phyloP scores from a whole-genome alignment of 2,329 filamentous ascomycete genomes.

The Ustilaginoidea virens region DNA sequence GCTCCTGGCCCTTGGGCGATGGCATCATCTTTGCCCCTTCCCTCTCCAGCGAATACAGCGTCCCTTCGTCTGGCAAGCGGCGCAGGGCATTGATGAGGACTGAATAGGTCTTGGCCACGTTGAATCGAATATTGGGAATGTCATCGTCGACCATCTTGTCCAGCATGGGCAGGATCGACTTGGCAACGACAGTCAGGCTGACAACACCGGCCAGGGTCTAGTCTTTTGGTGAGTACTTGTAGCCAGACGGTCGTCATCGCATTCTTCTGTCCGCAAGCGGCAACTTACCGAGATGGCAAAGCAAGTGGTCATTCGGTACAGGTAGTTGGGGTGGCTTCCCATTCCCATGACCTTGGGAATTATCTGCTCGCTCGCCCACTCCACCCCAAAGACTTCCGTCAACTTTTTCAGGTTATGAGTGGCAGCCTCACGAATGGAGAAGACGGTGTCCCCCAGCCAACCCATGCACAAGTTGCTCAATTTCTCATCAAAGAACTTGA shows the following conservation, averaged over 20 bases:
- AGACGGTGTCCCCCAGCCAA: constrained; percentile 96
- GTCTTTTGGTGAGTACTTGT: too few relatives aligned
- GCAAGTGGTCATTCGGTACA: constrained; percentile 99
- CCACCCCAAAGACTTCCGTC: constrained; percentile 94
- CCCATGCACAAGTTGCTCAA: constrained; percentile 92
- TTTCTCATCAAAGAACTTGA: constrained; percentile 98
- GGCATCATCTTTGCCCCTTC: constrained; percentile 45
- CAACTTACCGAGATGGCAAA: constrained; percentile 84
- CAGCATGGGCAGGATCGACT: constrained; percentile 89
- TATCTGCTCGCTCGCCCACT: constrained; percentile 93
- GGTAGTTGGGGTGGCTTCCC: constrained; percentile 96
- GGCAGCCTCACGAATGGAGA: constrained; percentile 93
- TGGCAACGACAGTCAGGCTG: constrained; percentile 81
- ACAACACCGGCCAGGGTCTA: constrained; percentile 93
- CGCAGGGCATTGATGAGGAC: constrained; percentile 84
- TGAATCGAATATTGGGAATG: constrained; percentile 98
- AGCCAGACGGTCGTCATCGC: too few relatives aligned
- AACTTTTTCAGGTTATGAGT: constrained; percentile 97
- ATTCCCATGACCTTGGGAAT: constrained; percentile 98
- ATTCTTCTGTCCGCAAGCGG: too few relatives aligned
- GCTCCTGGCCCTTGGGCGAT: constrained; percentile 57
- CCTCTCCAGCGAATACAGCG: constrained; percentile 74
- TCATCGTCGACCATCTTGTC: constrained; percentile 87
- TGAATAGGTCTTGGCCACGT: constrained; percentile 94
- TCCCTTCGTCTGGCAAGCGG: constrained; percentile 77